A percentile compares a stretch with the other conserved stretches of the same genome.
Evolutionary conservation across 2,329 filamentous ascomycete species (phyloP).

Genomic region (Pseudohalonectria lignicola): DNA sequence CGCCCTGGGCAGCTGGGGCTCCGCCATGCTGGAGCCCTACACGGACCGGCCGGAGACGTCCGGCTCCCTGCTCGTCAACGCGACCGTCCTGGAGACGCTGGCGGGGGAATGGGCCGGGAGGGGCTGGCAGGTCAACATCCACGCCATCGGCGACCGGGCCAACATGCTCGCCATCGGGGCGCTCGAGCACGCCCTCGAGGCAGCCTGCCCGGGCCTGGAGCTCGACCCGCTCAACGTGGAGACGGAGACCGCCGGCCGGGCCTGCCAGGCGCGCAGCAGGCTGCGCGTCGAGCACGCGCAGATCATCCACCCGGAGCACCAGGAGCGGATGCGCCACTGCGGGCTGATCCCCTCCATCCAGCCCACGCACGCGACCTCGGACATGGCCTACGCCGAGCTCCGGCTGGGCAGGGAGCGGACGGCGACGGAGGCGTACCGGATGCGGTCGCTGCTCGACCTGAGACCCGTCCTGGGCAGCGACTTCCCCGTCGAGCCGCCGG

Average conservation of each 20-base stretch:
- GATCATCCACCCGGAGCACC: constrained; percentile 57
- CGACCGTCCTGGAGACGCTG: constrained; percentile 42
- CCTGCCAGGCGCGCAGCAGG: constrained; percentile 22
- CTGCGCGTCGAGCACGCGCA: constrained; percentile 63
- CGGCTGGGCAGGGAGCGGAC: constrained; percentile 48
- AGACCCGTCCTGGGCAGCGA: constrained; percentile 49
- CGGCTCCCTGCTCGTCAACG: constrained; percentile 56
- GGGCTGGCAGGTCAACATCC: constrained; percentile 60
- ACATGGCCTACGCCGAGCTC: constrained; percentile 54
- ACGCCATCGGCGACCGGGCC: constrained; percentile 61
- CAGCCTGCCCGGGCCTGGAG: too few species aligned
- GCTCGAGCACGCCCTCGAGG: constrained; percentile 43
- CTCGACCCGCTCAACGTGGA: constrained; percentile 16
- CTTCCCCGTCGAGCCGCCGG: constrained; percentile 60
- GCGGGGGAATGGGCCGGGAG: constrained; percentile 45
- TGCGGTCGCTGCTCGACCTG: constrained; percentile 47
- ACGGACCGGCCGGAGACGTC: constrained; percentile 48
- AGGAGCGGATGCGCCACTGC: constrained; percentile 43
- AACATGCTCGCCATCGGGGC: constrained; percentile 55
- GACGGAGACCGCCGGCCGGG: constrained; percentile 30
- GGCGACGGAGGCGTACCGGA: constrained; percentile 49
- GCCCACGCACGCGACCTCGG: constrained; percentile 61
- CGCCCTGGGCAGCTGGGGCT: constrained; percentile 61
- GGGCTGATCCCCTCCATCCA: constrained; percentile 60
- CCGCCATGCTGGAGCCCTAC: constrained; percentile 61